Conservation (phyloP, 768 basidiomycete species). For the Rhodosporidiobolus odoratus region DNA sequence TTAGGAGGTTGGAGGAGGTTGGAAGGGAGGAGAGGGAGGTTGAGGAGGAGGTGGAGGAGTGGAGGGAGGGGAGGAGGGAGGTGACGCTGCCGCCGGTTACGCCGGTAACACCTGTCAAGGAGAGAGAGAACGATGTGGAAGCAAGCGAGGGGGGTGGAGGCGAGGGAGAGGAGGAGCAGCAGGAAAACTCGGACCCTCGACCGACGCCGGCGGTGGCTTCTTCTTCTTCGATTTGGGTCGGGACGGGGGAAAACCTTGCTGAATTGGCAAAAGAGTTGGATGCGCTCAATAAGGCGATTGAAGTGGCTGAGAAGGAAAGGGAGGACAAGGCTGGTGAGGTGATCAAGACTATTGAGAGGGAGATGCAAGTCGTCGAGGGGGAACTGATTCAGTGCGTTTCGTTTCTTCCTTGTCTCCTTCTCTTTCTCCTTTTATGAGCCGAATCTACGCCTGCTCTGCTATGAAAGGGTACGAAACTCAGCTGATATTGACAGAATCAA, state of each 20-base stretch:
- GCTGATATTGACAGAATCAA: background rate
- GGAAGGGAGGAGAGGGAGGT: conserved; percentile 10
- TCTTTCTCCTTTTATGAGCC: background rate
- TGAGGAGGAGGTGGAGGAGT: conserved; percentile 13
- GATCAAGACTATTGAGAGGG: conserved; percentile 24
- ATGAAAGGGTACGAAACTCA: too few species aligned
- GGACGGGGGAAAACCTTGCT: conserved; percentile 3
- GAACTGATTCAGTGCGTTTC: conserved; percentile 32
- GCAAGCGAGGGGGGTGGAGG: background rate
- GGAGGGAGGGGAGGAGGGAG: conserved; percentile 17
- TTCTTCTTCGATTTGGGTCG: too few species aligned
- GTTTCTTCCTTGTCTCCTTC: background rate
- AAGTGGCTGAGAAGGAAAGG: conserved; percentile 11
- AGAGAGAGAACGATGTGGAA: too few species aligned
- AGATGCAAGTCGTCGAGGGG: conserved; percentile 28
- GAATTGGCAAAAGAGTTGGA: conserved; percentile 36
- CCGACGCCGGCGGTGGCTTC: background rate
- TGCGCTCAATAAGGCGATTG: conserved; percentile 31
- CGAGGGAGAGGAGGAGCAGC: background rate
- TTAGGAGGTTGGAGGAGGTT: background rate
- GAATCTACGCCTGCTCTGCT: background rate
- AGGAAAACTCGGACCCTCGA: background rate
- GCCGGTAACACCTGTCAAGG: background rate
- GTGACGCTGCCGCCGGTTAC: background rate
- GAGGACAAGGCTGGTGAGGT: conserved; percentile 20